These are phyloP conservation scores for Lyophyllum decastes DNA, from an alignment of 768 basidiomycete genomes.

Conservation along the genomic window DNA sequence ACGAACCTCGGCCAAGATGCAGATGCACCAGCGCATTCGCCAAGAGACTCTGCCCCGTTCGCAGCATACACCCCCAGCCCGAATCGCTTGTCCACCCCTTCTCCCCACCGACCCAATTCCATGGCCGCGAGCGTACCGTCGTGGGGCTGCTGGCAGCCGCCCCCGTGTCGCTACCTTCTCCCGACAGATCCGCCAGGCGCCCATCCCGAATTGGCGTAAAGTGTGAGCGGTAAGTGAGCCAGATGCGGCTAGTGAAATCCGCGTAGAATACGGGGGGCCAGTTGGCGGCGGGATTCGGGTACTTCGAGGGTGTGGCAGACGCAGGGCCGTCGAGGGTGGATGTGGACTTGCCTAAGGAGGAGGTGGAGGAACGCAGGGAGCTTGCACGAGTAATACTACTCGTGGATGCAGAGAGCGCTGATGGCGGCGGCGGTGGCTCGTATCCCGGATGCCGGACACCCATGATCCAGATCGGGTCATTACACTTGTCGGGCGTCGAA, in stretches of 20 bases:
- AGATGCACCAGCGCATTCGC: constrained; percentile 77
- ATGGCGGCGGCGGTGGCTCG: constrained; percentile 44
- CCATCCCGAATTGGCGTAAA: constrained; percentile 80
- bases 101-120: constrained; percentile 71
- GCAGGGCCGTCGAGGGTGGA: neutral
- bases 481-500: constrained; percentile 78
- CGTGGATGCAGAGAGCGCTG: constrained; percentile 10
- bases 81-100: constrained; percentile 84
- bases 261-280: constrained; percentile 86
- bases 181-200: constrained; percentile 35
- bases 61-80: constrained; percentile 92
- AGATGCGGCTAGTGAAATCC: constrained; percentile 87
- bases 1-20: constrained; percentile 57
- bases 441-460: constrained; percentile 83
- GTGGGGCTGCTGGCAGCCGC: constrained; percentile 31
- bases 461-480: constrained; percentile 87
- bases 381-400: constrained; percentile 23
- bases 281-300: constrained; percentile 42
- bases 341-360: constrained; percentile 13
- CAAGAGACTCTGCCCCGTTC: constrained; percentile 83
- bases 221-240: constrained; percentile 91
- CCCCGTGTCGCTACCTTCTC: constrained; percentile 11
- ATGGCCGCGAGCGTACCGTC: constrained; percentile 47
- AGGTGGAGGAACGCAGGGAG: constrained; percentile 45
- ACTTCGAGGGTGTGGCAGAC: neutral